Percentiles rank a stretch among this genome's conserved stretches.
Evolutionary conservation across 2,329 filamentous ascomycete species (phyloP).

Genomic region (Geosmithia morbida): DNA sequence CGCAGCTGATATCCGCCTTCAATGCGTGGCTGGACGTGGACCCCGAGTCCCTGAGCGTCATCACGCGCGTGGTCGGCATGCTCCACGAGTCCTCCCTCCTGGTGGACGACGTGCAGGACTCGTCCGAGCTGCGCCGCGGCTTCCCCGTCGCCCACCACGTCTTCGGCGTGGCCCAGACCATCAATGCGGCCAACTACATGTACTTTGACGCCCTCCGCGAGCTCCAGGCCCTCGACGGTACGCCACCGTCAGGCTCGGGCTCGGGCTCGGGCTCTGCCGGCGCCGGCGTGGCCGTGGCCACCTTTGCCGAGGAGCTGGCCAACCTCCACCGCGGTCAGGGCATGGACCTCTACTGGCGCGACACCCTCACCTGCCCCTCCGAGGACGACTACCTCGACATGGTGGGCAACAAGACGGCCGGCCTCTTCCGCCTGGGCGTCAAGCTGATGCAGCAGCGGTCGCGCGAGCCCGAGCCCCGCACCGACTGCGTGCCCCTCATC

Average conservation of each 20-base stretch:
- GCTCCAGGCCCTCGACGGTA: conserved; percentile 55
- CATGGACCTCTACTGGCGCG: conserved; percentile 85
- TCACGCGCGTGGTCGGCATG: conserved; percentile 72
- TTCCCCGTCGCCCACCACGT: conserved; percentile 73
- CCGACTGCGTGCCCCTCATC: conserved; percentile 70
- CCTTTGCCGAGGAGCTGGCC: conserved; percentile 70
- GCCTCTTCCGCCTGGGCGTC: conserved; percentile 70
- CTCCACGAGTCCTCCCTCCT: conserved; percentile 73
- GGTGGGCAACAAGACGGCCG: conserved; percentile 84
- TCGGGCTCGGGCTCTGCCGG: conserved; percentile 53
- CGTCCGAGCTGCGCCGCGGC: conserved; percentile 60
- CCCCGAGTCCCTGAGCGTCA: conserved; percentile 51
- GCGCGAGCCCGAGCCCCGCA: conserved; percentile 33
- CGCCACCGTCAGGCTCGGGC: too few species aligned
- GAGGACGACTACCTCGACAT: conserved; percentile 91
- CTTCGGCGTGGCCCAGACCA: conserved; percentile 76
- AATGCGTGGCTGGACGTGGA: conserved; percentile 70
- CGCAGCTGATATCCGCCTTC: conserved; percentile 67
- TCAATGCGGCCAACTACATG: conserved; percentile 82
- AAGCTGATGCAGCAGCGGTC: conserved; percentile 65
- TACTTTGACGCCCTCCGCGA: conserved; percentile 72
- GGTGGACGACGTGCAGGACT: conserved; percentile 44
- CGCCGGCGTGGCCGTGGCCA: conserved; percentile 50
- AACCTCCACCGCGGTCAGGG: conserved; percentile 80
- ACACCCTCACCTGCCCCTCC: conserved; percentile 68